These are phyloP conservation scores for Rhynchospora breviuscula DNA, from an alignment of 176 grass and related monocot species.

Conservation along the genomic window DNA sequence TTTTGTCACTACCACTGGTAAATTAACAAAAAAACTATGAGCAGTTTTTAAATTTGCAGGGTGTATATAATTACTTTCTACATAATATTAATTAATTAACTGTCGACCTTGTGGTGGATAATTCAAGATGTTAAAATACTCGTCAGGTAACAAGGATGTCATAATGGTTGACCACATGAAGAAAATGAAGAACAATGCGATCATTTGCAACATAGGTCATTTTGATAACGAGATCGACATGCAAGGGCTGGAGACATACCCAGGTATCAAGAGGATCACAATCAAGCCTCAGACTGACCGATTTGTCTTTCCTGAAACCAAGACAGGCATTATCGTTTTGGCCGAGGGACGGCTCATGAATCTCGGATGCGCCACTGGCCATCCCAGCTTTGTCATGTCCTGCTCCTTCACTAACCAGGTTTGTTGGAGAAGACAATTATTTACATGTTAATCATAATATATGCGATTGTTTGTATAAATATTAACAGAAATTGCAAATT, in stretches of 20 bases:
- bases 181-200: constrained; percentile 99
- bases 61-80: not conserved
- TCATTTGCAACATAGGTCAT: constrained; percentile 95
- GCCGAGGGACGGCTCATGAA: constrained; percentile 98
- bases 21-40: not conserved
- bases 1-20: constrained; percentile 83
- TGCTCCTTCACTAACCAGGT: constrained; percentile 99
- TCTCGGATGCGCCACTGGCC: constrained; percentile 89
- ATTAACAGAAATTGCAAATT: too few species aligned
- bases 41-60: too few species aligned
- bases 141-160: constrained; percentile 84
- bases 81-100: not conserved
- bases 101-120: not conserved
- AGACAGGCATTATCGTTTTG: constrained; percentile 75
- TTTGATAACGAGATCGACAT: constrained; percentile 99
- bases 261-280: constrained; percentile 86
- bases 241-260: constrained; percentile 71
- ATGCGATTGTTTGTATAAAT: not conserved
- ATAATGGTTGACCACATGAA: constrained; percentile 98
- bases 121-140: not conserved
- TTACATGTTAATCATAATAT: not conserved
- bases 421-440: not conserved
- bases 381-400: constrained; percentile 99
- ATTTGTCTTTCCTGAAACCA: constrained; percentile 93
- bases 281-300: constrained; percentile 99